Evolutionary conservation across 345 rosid genomes (phyloP), one percentile per base, ranked within the genome.

Genomic region (Mercurialis annua): DNA sequence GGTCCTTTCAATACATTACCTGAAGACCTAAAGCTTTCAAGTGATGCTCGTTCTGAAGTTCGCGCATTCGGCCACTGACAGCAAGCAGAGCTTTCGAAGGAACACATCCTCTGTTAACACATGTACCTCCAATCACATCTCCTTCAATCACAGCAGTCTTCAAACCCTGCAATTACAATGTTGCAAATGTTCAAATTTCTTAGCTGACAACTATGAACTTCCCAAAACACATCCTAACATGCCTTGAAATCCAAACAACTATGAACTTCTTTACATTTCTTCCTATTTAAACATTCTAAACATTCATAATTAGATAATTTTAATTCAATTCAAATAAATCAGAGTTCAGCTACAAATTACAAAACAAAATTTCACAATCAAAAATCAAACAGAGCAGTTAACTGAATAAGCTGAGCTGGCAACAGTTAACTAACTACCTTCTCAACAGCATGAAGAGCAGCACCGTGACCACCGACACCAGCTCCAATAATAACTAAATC

Each of bases 1-100:
- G n/a, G n/a, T n/a, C n/a, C n/a, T n/a, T n/a, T n/a, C n/a, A n/a
- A n/a, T n/a, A n/a, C 23, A 67, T 68, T 68, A 94, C 99, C 98
- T 94, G 98, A 70, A 94, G 80, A 68, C 99, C 99, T 50, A 94
- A 73, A 51, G 99, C 80, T 84, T 94, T 94, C 93, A 94, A 61
- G 80, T 94, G 96, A 79, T 94, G 98, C 66, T 92, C 99, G 38
- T 59, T 88, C 72, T 92, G 99, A 65, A 92, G 96, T 55, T 92
- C 98, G 0, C 98, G 91, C 97, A 94, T 87, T 51, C 93, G 71
- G 71, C 99, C 99, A 69, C 99, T 91, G 31, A 94, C 99, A 53
- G 99, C 99, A 62, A 91, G 75, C 61, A 94, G 97, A 59, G 99
- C 97, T 79, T 91, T 94, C 1, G 99, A 94, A 81, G 99, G 99